Evolutionary conservation across 192 early-diverging fungal species (phyloP), one percentile per base, ranked within the genome.

Genomic region (Coemansia sp.): DNA sequence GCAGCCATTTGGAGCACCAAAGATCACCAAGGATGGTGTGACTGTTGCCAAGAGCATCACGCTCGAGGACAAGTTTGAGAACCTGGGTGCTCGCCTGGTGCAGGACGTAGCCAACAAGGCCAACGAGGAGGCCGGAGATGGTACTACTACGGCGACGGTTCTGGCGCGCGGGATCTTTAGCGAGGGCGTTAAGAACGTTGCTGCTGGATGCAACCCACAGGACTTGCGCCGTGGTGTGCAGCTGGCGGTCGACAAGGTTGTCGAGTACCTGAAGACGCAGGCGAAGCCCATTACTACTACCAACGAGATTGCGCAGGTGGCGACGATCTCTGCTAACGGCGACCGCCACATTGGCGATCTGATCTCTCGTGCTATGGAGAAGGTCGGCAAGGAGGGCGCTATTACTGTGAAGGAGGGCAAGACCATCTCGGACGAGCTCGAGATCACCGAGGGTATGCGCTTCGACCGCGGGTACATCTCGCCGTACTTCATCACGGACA

Each of bases 11-110:
- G 98, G 97, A 41, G 89, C 91, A 43, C 98, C 98, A 70, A 98
- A 98, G 89, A 99, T 99, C 87, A 99, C 98, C 81, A 99, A 99
- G 92, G 98, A 99, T 83, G 98, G 98, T 83, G 98, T 99, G 44
- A 96, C 98, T 60, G 98, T 99, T 24, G 98, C 98, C 64, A 98
- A 98, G 88, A 91, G 94, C 71, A 95, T 99, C 82, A 87, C 90
- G 39, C 89, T 99, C 39, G 93, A 98, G 81, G 95, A 99, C 87
- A 96, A 95, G 85, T 96, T 99, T 78, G 98, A 99, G 87, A 98
- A 99, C 88, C 89, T 99, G 47, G 98, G 98, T 68, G 98, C 98
- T 52, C 90, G 81, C 58, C 89, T 99, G 43, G 97, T 99, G 60
- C 96, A 99, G 84, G 98, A 99, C 87, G 98, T 99, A 62, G 98